These are phyloP conservation scores for Pleurotus platypus DNA, from an alignment of 768 basidiomycete genomes.

Conservation along the genomic window DNA sequence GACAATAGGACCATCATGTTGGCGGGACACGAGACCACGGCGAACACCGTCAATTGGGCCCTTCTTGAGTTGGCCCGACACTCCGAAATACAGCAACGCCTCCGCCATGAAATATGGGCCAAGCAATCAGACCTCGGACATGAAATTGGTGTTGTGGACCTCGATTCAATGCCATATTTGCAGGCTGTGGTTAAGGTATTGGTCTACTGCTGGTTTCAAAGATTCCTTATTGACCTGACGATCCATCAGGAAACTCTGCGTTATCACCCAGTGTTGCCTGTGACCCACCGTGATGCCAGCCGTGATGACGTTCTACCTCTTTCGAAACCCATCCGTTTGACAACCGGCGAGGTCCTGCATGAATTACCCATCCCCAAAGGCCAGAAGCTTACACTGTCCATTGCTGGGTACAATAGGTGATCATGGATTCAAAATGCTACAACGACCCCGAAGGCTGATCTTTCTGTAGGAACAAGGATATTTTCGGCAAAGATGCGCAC, in stretches of 20 bases:
- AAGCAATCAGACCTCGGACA: background rate
- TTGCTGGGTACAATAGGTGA: constrained; percentile 28
- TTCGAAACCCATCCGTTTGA: constrained; percentile 20
- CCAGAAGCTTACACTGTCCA: constrained; percentile 11
- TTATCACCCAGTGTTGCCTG: constrained; percentile 26
- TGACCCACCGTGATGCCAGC: constrained; percentile 20
- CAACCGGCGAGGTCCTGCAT: constrained; percentile 15
- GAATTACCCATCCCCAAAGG: constrained; percentile 19
- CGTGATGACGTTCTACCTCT: constrained; percentile 30
- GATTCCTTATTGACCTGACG: too few species aligned
- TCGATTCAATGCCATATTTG: constrained; percentile 26
- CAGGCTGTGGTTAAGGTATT: constrained; percentile 28
- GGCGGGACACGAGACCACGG: constrained; percentile 17
- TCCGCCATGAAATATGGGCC: constrained; percentile 14
- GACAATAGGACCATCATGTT: constrained; percentile 10
- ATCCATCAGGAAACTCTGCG: constrained; percentile 25
- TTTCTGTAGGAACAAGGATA: constrained; percentile 34
- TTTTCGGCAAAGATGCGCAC: constrained; percentile 58
- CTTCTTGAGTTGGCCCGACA: constrained; percentile 13
- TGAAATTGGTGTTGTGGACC: constrained; percentile 24
- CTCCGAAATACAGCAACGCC: constrained; percentile 12
- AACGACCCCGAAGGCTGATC: too few species aligned
- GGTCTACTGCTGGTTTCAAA: too few species aligned
- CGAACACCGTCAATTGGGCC: constrained; percentile 9
- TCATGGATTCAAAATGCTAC: background rate